These are phyloP conservation scores for Chlamydomonas sp. DNA, from an alignment of 139 green algal species.

Conservation along the genomic window DNA sequence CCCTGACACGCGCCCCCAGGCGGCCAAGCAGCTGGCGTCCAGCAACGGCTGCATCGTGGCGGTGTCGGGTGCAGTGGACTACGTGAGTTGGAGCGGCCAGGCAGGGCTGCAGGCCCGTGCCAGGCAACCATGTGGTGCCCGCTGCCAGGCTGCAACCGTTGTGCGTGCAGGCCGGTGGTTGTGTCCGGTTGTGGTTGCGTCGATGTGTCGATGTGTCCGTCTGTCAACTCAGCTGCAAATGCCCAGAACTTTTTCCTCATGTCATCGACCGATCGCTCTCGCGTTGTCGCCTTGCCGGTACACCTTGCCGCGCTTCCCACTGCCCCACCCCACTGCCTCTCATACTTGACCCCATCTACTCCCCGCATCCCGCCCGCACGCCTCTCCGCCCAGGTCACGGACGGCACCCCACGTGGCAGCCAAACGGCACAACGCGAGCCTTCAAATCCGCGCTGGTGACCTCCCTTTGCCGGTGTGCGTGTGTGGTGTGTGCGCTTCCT, in stretches of 20 bases:
- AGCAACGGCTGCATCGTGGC: conserved; percentile 73
- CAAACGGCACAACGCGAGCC: too few relatives aligned
- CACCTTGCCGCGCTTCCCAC: too few relatives aligned
- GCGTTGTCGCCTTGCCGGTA: too few relatives aligned
- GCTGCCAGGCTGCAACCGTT: not conserved
- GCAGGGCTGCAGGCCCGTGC: not conserved
- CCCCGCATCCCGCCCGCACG: not conserved
- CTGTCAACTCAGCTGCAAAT: too few relatives aligned
- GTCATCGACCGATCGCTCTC: too few relatives aligned
- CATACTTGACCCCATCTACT: not conserved
- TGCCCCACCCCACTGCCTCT: not conserved
- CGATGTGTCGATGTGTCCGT: too few relatives aligned
- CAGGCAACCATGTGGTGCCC: not conserved
- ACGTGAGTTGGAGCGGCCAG: conserved; percentile 11
- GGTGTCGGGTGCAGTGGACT: conserved; percentile 73
- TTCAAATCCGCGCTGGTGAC: not conserved
- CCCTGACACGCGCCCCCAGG: conserved; percentile 17
- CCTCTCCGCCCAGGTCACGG: conserved; percentile 9
- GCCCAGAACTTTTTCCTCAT: too few relatives aligned
- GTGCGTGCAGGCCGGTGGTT: too few relatives aligned
- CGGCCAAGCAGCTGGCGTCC: conserved; percentile 57
- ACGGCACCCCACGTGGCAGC: not conserved
- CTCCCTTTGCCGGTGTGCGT: not conserved
- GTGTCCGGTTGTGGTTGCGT: too few relatives aligned
- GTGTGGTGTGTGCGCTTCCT: not conserved